These are phyloP conservation scores for Ustilago hordei DNA, from an alignment of 1,284 basidiomycete species.

Conservation along the genomic window DNA sequence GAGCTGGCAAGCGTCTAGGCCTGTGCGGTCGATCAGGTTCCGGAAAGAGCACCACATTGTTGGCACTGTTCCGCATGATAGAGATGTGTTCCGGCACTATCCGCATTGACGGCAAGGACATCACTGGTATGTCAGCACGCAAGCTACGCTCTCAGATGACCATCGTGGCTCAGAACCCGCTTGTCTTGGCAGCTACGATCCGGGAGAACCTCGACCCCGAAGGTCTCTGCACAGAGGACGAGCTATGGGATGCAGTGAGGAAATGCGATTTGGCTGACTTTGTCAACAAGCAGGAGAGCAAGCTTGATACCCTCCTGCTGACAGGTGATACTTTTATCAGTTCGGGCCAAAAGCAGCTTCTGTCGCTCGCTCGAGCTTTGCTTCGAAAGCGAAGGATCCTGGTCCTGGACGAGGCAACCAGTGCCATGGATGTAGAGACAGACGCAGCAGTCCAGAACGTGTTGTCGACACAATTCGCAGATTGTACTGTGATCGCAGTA, in stretches of 20 bases:
- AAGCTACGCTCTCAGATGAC: constrained; percentile 50
- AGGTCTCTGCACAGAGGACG: constrained; percentile 49
- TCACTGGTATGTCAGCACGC: constrained; percentile 22
- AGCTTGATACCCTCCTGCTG: constrained; percentile 49
- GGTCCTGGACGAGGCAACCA: constrained; percentile 73
- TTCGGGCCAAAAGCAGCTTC: constrained; percentile 67
- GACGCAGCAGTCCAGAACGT: constrained; percentile 76
- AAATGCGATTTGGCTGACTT: constrained; percentile 58
- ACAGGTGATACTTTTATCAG: constrained; percentile 41
- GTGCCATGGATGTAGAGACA: constrained; percentile 49
- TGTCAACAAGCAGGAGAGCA: constrained; percentile 50
- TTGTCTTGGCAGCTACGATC: constrained; percentile 61
- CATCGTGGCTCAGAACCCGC: constrained; percentile 63
- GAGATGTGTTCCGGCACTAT: constrained; percentile 51
- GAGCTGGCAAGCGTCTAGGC: constrained; percentile 49
- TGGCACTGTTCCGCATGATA: constrained; percentile 58
- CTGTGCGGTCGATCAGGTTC: constrained; percentile 53
- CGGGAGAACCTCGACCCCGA: constrained; percentile 65
- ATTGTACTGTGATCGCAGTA: constrained; percentile 54
- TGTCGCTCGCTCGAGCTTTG: constrained; percentile 73
- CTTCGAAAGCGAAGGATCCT: constrained; percentile 73
- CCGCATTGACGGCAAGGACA: constrained; percentile 43
- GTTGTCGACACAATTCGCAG: constrained; percentile 64
- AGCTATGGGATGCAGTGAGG: constrained; percentile 63
- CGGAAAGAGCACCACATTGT: constrained; percentile 59